Percentiles rank a stretch among this genome's conserved stretches.
These are phyloP conservation scores for Camelina hispida DNA, from an alignment of 345 rosid genomes.

Conservation along the genomic window DNA sequence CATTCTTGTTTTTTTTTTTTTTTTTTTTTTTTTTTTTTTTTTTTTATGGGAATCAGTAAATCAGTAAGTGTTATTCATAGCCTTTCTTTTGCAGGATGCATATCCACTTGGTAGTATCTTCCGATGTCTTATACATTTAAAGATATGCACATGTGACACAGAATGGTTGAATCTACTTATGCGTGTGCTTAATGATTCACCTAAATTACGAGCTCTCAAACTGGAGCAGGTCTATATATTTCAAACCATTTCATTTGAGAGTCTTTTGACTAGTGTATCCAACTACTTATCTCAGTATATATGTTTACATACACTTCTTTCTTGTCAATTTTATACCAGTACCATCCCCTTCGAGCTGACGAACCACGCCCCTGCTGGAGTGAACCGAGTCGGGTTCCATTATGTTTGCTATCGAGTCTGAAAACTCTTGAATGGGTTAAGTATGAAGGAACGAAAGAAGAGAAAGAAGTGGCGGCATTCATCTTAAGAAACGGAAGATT, in stretches of 20 bases:
- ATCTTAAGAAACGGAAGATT: conserved; percentile 8
- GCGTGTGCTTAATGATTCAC: conserved; percentile 24
- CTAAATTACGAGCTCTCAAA: conserved; percentile 10
- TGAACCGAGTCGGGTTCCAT: conserved; percentile 19
- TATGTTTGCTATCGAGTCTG: conserved; percentile 9
- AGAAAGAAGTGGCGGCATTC: conserved; percentile 5
- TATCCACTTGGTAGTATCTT: neutral
- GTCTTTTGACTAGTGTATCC: neutral
- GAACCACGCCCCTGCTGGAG: neutral
- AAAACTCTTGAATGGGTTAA: conserved; percentile 3
- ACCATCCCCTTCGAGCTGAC: fast-evolving
- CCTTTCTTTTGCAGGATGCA: neutral
- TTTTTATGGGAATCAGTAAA: too few species aligned
- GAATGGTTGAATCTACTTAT: neutral
- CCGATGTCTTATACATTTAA: neutral
- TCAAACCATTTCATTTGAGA: neutral
- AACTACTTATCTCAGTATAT: neutral
- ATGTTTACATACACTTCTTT: neutral
- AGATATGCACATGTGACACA: neutral
- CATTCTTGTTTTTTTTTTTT: too few species aligned
- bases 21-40: too few species aligned
- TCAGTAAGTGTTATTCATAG: neutral
- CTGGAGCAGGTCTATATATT: neutral
- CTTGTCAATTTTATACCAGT: conserved; percentile 19
- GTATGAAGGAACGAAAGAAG: conserved; percentile 24